These are phyloP conservation scores for Rhizomucor pusillus DNA, from an alignment of 371 early-diverging fungal species.

Conservation along the genomic window DNA sequence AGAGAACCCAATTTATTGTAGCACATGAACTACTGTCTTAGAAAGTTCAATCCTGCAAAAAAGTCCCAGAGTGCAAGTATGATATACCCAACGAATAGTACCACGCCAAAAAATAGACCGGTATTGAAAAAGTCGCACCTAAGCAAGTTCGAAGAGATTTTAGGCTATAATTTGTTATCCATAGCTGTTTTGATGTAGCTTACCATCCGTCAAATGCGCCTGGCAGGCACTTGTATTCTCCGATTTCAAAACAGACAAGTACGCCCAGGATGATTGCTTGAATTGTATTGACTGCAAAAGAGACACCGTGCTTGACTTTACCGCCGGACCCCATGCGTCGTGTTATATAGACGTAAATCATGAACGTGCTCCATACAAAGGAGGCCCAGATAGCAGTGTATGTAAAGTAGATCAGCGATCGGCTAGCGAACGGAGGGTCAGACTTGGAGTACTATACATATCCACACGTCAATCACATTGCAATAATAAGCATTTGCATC, in stretches of 20 bases:
- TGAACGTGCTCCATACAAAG: slow-evolving; percentile 23
- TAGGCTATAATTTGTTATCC: not conserved
- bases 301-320: slow-evolving; percentile 22
- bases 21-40: slow-evolving; percentile 7
- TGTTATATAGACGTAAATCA: slow-evolving; percentile 26
- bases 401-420: slow-evolving; percentile 18
- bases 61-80: slow-evolving; percentile 23
- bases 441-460: slow-evolving; percentile 5
- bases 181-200: too few species aligned
- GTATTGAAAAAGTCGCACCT: slow-evolving; percentile 38
- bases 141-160: not conserved
- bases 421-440: not conserved
- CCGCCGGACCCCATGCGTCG: slow-evolving; percentile 19
- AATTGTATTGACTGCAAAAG: slow-evolving; percentile 17
- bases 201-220: slow-evolving; percentile 32
- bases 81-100: slow-evolving; percentile 17
- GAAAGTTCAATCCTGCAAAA: slow-evolving; percentile 19
- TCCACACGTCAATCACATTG: too few species aligned
- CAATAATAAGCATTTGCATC: too few species aligned
- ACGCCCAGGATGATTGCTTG: slow-evolving; percentile 29
- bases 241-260: slow-evolving; percentile 26
- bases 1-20: too few species aligned
- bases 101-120: slow-evolving; percentile 26
- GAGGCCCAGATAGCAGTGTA: slow-evolving; percentile 20
- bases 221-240: slow-evolving; percentile 24